Percentiles rank a stretch among this genome's conserved stretches.
phyloP scores from a whole-genome alignment of 495 filamentous ascomycete species.

The Penicillium egyptiacum region DNA sequence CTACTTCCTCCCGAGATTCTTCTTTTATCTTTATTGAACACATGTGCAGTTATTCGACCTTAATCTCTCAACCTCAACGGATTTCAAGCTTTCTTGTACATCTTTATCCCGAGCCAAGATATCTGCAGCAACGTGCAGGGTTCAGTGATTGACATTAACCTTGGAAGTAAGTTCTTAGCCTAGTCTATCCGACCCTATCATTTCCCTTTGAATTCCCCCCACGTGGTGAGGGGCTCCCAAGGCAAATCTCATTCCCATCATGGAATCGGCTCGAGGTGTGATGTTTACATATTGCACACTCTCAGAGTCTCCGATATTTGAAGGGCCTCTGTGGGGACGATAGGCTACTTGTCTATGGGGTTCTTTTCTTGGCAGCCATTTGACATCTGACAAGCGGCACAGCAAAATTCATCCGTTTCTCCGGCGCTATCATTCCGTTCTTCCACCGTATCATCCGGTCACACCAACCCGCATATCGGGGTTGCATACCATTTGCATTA shows the following conservation, averaged over 20 bases:
- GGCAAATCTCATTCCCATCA: not conserved
- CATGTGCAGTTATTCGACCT: not conserved
- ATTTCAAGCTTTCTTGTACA: not conserved
- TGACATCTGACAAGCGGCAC: slow-evolving; percentile 18
- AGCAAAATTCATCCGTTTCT: slow-evolving; percentile 41
- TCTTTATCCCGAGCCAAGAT: slow-evolving; percentile 6
- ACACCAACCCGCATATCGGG: slow-evolving; percentile 17
- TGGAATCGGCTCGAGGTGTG: not conserved
- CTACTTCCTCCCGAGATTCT: not conserved
- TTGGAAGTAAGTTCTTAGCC: slow-evolving; percentile 15
- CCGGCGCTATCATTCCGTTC: slow-evolving; percentile 32
- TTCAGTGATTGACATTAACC: slow-evolving; percentile 7
- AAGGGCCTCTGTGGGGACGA: not conserved
- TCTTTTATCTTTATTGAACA: not conserved
- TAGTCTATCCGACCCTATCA: slow-evolving; percentile 9
- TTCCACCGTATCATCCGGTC: slow-evolving; percentile 18
- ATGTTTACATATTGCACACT: not conserved
- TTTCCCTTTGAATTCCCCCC: not conserved
- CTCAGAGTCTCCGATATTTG: not conserved
- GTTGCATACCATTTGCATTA: slow-evolving; percentile 9
- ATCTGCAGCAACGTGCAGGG: slow-evolving; percentile 6
- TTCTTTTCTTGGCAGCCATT: slow-evolving; percentile 21
- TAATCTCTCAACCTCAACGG: not conserved
- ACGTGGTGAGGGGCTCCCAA: slow-evolving; percentile 5
- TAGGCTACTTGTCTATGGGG: not conserved